Base-by-base conservation (phyloP, 441 rosid genomes). In the Euphorbia celastroides region DNA sequence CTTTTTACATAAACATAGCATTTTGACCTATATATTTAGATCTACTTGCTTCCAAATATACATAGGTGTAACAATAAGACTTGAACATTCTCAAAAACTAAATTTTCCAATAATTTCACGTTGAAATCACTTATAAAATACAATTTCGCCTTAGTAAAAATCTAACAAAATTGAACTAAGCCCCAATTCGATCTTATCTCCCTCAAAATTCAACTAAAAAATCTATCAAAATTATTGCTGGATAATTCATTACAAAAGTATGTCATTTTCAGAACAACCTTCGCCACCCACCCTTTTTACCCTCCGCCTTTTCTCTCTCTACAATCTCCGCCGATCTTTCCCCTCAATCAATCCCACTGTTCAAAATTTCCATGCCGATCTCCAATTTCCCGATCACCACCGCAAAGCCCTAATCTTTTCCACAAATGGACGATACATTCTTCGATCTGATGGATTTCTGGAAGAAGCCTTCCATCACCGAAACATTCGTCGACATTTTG, bases 401-500 rank as follows among this genome's bases (percentile, higher is more conserved):
- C 61, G 16, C 5, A 66, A 42, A 42, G 56, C 12, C 66, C 65
- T 48, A 32, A 19, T 31, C 56, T 52, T 42, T 56, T 56, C 66
- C 34, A 17, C 66, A 38, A 30, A 93, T 90, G 98, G 98, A 90
- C 50, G 93, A 80, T 7, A 59, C 75, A 1, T 75, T 86, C 74
- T 77, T 79, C 27, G 94, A 92, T 80, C 82, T 88, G 64, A 77
- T 80, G 81, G 82, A 87, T 65, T 80, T 89, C 52, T 62, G 83
- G 17, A 85, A 82, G 81, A 87, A 78, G 22, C 94, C 96, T 13
- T 84, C 90, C 19, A 67, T 94, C 27, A 69, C 87, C 60, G 97
- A 94, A 72, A 87, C 98, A 81, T 86, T 92, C 68, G 92, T 94
- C 88, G 97, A 94, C 89, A 87, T 94, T 68, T 60, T 94, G 74